These are phyloP conservation scores for Debaryomycetaceae sp. DNA, from an alignment of 1,139 yeast species.

Conservation along the genomic window DNA sequence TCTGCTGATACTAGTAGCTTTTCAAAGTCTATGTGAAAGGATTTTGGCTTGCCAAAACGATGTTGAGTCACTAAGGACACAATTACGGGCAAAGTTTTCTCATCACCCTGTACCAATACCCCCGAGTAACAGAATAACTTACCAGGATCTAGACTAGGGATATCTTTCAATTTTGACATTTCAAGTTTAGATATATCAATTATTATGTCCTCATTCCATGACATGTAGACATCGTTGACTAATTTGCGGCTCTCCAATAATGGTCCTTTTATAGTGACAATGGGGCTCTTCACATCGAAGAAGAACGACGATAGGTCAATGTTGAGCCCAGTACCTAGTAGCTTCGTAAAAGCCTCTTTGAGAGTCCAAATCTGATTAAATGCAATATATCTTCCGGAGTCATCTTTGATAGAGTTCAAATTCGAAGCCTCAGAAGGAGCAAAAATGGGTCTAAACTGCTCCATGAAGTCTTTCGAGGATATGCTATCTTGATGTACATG, in stretches of 20 bases:
- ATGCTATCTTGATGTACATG: slow-evolving; percentile 44
- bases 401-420: slow-evolving; percentile 17
- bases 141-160: slow-evolving; percentile 6
- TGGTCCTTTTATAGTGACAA: slow-evolving; percentile 8
- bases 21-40: not conserved
- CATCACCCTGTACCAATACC: slow-evolving; percentile 10
- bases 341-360: slow-evolving; percentile 68
- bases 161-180: slow-evolving; percentile 6
- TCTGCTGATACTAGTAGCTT: too few relatives aligned
- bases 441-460: slow-evolving; percentile 51
- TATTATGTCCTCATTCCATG: slow-evolving; percentile 12
- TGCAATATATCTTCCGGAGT: slow-evolving; percentile 17
- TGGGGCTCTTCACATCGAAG: slow-evolving; percentile 9
- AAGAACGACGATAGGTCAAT: slow-evolving; percentile 38
- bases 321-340: slow-evolving; percentile 59
- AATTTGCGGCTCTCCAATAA: slow-evolving; percentile 6
- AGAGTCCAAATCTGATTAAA: slow-evolving; percentile 68
- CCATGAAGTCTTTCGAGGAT: slow-evolving; percentile 30
- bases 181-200: slow-evolving; percentile 8
- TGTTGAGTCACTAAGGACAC: slow-evolving; percentile 21
- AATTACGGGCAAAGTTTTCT: slow-evolving; percentile 21
- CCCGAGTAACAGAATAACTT: slow-evolving; percentile 20
- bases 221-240: slow-evolving; percentile 3
- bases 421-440: slow-evolving; percentile 34
- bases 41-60: not conserved